phyloP scores from a whole-genome alignment of 1,284 basidiomycete genomes.

The Cystobasidium pallidum region DNA sequence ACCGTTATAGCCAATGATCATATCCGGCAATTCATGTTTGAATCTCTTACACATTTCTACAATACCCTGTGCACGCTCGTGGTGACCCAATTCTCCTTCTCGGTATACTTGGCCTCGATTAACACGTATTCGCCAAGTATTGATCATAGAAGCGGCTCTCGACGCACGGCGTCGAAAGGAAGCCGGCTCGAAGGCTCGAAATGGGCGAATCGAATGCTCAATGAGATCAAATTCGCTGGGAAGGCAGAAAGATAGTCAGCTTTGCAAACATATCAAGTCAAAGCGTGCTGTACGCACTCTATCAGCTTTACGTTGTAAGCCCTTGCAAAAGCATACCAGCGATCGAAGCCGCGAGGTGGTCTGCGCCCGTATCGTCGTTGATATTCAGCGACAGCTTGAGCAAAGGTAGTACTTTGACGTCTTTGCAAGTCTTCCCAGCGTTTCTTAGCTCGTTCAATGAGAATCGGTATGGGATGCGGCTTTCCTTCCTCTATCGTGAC shows the following conservation, averaged over 20 bases:
- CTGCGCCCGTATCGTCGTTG: conserved; percentile 68
- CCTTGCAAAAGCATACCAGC: conserved; percentile 53
- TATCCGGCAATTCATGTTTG: conserved; percentile 50
- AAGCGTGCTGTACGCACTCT: conserved; percentile 41
- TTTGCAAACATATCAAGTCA: background rate
- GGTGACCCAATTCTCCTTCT: conserved; percentile 49
- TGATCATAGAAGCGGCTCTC: conserved; percentile 41
- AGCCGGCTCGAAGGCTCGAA: conserved; percentile 51
- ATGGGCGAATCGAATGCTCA: conserved; percentile 51
- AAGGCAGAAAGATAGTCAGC: background rate
- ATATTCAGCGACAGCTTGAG: conserved; percentile 78
- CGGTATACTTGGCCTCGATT: conserved; percentile 46
- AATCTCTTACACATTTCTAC: conserved; percentile 49
- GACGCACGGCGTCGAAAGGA: conserved; percentile 48
- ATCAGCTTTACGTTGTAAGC: conserved; percentile 51
- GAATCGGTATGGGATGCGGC: conserved; percentile 54
- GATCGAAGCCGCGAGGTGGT: conserved; percentile 34
- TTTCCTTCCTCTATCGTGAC: conserved; percentile 35
- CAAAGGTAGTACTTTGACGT: conserved; percentile 75
- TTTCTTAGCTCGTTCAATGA: conserved; percentile 77
- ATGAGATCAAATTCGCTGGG: conserved; percentile 53
- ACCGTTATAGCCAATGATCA: conserved; percentile 52
- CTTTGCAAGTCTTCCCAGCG: conserved; percentile 67
- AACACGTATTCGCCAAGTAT: conserved; percentile 50
- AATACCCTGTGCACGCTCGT: conserved; percentile 52